Conservation (phyloP, 2,329 filamentous ascomycete species). For the Sarocladium oryzae region DNA sequence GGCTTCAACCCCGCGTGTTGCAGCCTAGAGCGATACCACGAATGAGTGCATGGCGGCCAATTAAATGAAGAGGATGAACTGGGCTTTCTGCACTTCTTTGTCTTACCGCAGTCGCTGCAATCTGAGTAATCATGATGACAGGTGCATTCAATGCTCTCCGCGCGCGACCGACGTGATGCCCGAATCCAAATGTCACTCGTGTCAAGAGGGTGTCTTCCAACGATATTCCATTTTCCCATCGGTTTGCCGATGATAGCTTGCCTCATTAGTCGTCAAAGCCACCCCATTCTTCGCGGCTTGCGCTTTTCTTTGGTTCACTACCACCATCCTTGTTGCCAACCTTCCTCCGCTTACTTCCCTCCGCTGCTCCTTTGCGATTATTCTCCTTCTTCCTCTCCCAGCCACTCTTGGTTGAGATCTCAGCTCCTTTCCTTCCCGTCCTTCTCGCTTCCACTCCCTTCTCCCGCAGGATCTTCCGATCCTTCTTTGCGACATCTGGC, state of each 20-base stretch:
- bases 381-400: conserved; percentile 66
- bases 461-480: conserved; percentile 75
- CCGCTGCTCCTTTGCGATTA: conserved; percentile 56
- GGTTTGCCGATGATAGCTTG: background rate
- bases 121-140: too few relatives aligned
- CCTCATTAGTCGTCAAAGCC: conserved; percentile 40
- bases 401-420: conserved; percentile 78
- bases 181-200: too few relatives aligned
- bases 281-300: conserved; percentile 33
- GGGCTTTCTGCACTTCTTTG: too few relatives aligned
- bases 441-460: conserved; percentile 70
- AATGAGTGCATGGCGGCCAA: too few relatives aligned
- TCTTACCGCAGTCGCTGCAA: too few relatives aligned
- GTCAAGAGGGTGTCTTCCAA: too few relatives aligned
- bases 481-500: conserved; percentile 75
- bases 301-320: conserved; percentile 14
- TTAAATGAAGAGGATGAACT: too few relatives aligned
- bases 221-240: background rate
- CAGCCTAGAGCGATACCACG: too few relatives aligned
- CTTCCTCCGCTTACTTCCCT: conserved; percentile 53
- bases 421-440: conserved; percentile 37
- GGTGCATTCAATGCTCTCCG: too few relatives aligned
- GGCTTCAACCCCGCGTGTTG: too few relatives aligned
- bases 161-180: too few relatives aligned
- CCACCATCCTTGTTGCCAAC: conserved; percentile 21